Evolutionary conservation across 208 protist species (phyloP).

Genomic region (Phytomonas sp.): DNA sequence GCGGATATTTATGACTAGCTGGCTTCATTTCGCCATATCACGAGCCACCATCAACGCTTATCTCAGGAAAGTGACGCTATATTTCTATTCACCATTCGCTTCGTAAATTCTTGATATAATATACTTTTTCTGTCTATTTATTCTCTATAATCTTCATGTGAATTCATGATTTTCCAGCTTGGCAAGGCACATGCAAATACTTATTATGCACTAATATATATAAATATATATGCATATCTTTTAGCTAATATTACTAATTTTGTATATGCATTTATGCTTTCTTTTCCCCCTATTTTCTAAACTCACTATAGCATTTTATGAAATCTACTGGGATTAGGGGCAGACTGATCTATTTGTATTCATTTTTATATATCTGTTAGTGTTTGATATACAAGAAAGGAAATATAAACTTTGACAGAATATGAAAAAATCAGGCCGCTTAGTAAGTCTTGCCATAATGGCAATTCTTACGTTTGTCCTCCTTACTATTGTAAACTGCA

Average conservation of each 20-base stretch:
- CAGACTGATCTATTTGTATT: background rate
- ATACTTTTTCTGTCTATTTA: background rate
- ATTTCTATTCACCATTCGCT: too few species aligned
- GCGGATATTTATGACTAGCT: too few species aligned
- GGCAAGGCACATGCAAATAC: too few species aligned
- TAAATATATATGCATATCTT: constrained; percentile 8
- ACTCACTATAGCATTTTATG: background rate
- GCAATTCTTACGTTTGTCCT: background rate
- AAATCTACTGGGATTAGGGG: background rate
- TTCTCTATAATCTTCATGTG: too few species aligned
- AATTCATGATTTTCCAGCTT: too few species aligned
- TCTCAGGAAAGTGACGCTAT: too few species aligned
- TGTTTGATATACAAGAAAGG: background rate
- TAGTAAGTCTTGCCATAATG: background rate
- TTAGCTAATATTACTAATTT: background rate
- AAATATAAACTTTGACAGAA: background rate
- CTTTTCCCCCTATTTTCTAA: background rate
- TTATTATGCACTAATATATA: constrained; percentile 2
- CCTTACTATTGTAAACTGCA: background rate
- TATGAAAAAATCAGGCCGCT: background rate
- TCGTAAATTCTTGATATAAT: too few species aligned
- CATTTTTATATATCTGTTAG: background rate
- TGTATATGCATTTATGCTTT: background rate
- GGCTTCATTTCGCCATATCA: too few species aligned
- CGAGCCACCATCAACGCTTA: too few species aligned